Base-by-base conservation (phyloP, 495 filamentous ascomycete species). In the Hypoxylon lienhwacheense region DNA sequence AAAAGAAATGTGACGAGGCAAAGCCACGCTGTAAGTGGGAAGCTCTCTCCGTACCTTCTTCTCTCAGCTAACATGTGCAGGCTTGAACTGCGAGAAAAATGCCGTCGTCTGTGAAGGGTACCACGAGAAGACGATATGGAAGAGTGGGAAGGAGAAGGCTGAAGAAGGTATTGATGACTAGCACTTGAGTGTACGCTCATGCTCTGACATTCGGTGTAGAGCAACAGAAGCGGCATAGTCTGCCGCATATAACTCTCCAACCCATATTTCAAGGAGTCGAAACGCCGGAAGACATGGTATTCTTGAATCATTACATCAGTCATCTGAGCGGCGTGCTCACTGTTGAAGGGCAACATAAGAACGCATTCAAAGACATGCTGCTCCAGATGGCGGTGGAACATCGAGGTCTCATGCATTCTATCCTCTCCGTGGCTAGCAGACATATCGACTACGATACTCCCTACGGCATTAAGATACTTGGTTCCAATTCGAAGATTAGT, bases 1-100 rank as follows among this genome's bases (percentile, higher is more conserved):
- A 96, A 76, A 97, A 96, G 86, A 97, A 97, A 74, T 97, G 91
- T 72, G 91, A 96, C 66, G 91, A 97, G 75, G 84, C 85, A n/a
- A 95, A 91, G 63, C 91, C 91, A 46, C 75, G 81, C 62, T 95
- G 89, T 82, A 78, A 80, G 83, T 73, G 28, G 29, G 22, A 29
- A 32, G 41, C 17, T 24, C 31, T 28, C 25, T 19, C 19, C 11
- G 16, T n/a, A 17, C 14, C 35, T 20, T 53, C n/a, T 28, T 19
- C 20, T 19, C 39, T 24, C 39, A 43, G 53, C 68, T 73, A 51
- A 69, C 29, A 5, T 37, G 14, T n/a, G 14, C 47, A 83, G 90
- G 90, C 70, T 76, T 89, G 56, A 92, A 93, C 65, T 96, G 91
- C 66, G 85, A 92, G 74, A 96, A 96, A 74, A 96, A 96, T 69